phyloP scores from a whole-genome alignment of 2,329 filamentous ascomycete species.

The Amesomyces nigricolor region DNA sequence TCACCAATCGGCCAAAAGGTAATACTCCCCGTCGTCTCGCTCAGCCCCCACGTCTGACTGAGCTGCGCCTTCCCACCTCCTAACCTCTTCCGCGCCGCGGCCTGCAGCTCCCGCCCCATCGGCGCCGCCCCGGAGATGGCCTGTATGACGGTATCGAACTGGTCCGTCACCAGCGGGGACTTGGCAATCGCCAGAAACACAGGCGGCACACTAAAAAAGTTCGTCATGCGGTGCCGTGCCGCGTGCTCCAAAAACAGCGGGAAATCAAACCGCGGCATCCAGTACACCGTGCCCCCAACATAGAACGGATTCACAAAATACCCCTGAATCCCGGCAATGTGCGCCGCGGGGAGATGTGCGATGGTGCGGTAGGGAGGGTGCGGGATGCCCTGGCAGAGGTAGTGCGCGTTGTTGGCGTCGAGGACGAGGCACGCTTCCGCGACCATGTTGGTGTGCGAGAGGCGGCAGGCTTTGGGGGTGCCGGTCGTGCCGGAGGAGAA shows the following conservation, averaged over 20 bases:
- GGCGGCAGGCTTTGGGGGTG: conserved; percentile 41
- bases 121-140: conserved; percentile 52
- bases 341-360: conserved; percentile 41
- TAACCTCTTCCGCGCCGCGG: conserved; percentile 45
- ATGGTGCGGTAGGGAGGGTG: conserved; percentile 33
- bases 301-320: conserved; percentile 40
- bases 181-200: conserved; percentile 57
- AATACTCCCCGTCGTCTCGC: conserved; percentile 47
- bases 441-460: conserved; percentile 43
- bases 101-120: conserved; percentile 49
- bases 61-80: conserved; percentile 38
- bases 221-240: conserved; percentile 45
- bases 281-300: conserved; percentile 47
- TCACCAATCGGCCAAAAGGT: conserved; percentile 40
- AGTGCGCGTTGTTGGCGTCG: conserved; percentile 29
- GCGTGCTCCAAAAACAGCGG: conserved; percentile 48
- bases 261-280: conserved; percentile 58
- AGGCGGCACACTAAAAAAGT: conserved; percentile 55
- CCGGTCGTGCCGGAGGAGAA: conserved; percentile 48
- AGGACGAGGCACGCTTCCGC: conserved; percentile 32
- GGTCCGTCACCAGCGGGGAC: conserved; percentile 47
- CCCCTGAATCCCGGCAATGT: conserved; percentile 42
- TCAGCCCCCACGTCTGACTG: conserved; percentile 53
- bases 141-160: conserved; percentile 45
- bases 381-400: conserved; percentile 23